These are phyloP conservation scores for Fomitopsis pinicola DNA, from an alignment of 1,284 basidiomycete species.

Conservation along the genomic window DNA sequence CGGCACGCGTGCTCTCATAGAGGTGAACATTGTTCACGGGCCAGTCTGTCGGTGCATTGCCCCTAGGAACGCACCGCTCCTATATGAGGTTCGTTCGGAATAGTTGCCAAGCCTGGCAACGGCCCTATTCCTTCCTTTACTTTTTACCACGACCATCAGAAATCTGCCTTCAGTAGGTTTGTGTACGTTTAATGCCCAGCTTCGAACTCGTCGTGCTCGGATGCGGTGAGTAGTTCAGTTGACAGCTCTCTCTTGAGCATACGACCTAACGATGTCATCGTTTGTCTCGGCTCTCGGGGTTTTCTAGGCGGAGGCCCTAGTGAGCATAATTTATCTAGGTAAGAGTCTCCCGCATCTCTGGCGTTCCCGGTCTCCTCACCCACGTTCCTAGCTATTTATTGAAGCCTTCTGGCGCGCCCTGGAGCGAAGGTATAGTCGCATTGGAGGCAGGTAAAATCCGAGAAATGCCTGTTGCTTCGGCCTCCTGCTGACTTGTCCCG, in stretches of 20 bases:
- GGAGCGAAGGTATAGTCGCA: conserved; percentile 68
- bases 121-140: not conserved
- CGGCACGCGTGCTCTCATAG: no score
- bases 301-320: conserved; percentile 59
- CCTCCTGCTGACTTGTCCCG: not conserved
- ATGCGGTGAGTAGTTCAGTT: conserved; percentile 34
- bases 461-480: not conserved
- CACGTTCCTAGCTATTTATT: conserved; percentile 57
- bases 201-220: conserved; percentile 75
- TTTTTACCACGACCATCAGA: not conserved
- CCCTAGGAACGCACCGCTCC: not conserved
- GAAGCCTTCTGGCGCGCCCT: conserved; percentile 51
- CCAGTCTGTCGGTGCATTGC: not conserved
- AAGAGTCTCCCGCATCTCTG: conserved; percentile 14
- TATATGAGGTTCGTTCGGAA: not conserved
- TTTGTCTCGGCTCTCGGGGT: not conserved
- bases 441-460: conserved; percentile 60
- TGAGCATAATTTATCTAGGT: conserved; percentile 75
- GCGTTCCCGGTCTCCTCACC: not conserved
- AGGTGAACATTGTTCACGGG: no score
- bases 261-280: not conserved
- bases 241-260: not conserved
- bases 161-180: not conserved
- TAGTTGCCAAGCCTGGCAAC: not conserved
- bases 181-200: conserved; percentile 27